phyloP scores from a whole-genome alignment of 306 rosid species.

The Inga leiocalycina region DNA sequence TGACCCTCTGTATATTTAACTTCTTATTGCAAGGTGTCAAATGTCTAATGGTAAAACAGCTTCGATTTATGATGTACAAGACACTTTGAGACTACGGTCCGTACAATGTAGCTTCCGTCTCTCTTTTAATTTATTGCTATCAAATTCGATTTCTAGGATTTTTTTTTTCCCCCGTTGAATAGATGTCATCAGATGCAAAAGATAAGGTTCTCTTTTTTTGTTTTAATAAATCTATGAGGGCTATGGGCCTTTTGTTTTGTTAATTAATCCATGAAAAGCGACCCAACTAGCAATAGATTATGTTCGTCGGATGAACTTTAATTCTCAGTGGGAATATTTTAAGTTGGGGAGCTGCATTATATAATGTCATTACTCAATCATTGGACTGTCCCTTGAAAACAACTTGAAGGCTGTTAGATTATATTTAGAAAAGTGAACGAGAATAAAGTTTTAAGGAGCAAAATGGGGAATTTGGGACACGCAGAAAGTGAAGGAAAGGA shows the following conservation, averaged over 20 bases:
- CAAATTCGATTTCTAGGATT: background rate
- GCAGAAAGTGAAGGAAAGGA: background rate
- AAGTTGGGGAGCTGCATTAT: background rate
- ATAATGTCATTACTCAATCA: background rate
- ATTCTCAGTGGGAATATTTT: slow-evolving; percentile 10
- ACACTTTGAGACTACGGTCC: too few species aligned
- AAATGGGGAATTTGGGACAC: slow-evolving; percentile 12
- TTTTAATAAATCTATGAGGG: background rate
- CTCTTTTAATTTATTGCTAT: background rate
- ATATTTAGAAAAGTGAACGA: slow-evolving; percentile 20
- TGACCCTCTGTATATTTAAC: background rate
- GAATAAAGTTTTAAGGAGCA: slow-evolving; percentile 22
- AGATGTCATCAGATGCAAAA: slow-evolving; percentile 10
- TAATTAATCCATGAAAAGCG: background rate
- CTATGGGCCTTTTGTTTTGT: background rate
- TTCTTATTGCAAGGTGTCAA: background rate
- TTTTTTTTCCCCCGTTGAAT: background rate
- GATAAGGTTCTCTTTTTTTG: background rate
- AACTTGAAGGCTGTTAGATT: background rate
- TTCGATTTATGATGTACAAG: background rate
- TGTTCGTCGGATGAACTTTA: slow-evolving; percentile 1
- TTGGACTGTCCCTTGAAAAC: background rate
- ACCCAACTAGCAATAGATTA: background rate
- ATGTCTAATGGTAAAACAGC: background rate
- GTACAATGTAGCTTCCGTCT: background rate